phyloP scores from a whole-genome alignment of 768 basidiomycete species.

The Collybia sordida region DNA sequence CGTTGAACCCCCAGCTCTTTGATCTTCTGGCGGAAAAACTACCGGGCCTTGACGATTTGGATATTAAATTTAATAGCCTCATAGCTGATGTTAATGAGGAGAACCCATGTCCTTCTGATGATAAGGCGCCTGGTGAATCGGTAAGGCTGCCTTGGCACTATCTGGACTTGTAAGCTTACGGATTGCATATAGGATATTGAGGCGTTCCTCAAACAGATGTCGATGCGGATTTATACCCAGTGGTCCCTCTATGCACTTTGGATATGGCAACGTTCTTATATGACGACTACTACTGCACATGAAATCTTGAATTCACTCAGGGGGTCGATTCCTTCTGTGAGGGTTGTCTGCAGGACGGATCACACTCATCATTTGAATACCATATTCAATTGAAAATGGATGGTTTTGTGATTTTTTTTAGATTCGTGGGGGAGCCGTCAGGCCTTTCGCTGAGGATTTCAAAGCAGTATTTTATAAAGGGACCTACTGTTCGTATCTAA shows the following conservation, averaged over 20 bases:
- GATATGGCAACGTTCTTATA: constrained; percentile 14
- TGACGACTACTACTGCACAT: constrained; percentile 14
- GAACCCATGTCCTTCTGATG: constrained; percentile 5
- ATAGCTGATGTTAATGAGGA: constrained; percentile 9
- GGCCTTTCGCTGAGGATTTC: no score
- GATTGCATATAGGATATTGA: constrained; percentile 2
- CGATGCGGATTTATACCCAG: constrained; percentile 4
- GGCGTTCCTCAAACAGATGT: constrained; percentile 8
- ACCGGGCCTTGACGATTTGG: constrained; percentile 18
- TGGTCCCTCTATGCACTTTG: constrained; percentile 10
- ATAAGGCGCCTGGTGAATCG: constrained; percentile 6
- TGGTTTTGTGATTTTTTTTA: no score
- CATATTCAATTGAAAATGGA: constrained; percentile 3
- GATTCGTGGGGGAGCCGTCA: no score
- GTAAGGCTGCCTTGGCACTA: background rate
- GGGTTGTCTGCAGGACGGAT: constrained; percentile 8
- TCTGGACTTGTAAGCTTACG: background rate
- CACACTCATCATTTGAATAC: constrained; percentile 5
- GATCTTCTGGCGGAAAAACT: constrained; percentile 21
- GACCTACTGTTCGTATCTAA: no score
- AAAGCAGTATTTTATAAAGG: no score
- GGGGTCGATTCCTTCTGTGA: constrained; percentile 10
- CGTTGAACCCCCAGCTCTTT: constrained; percentile 21
- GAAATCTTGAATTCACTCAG: constrained; percentile 9
- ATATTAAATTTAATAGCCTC: constrained; percentile 14